Conservation (phyloP, 192 early-diverging fungal species). For the Tieghemiomyces parasiticus region DNA sequence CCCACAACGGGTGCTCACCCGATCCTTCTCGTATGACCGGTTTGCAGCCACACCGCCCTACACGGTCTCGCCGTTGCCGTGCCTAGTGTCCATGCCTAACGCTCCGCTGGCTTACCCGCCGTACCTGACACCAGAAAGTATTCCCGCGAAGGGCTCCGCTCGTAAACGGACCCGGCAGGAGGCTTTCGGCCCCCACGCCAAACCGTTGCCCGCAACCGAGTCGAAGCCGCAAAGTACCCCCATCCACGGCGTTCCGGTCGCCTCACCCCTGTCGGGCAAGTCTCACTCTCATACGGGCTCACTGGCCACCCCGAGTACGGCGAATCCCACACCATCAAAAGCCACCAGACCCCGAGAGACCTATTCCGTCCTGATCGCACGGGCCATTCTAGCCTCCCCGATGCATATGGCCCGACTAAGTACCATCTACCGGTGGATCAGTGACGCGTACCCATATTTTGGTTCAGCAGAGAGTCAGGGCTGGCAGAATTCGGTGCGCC, state of each 20-base stretch:
- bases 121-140: no score
- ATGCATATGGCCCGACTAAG: neutral
- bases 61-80: no score
- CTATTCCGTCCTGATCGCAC: conserved; percentile 7
- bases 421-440: conserved; percentile 11
- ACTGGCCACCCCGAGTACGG: neutral
- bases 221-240: neutral
- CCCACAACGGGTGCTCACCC: neutral
- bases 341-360: conserved; percentile 1
- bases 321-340: neutral
- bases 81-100: no score
- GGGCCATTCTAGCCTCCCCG: conserved; percentile 7
- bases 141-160: no score
- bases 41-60: no score
- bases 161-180: neutral
- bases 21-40: no score
- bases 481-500: conserved; percentile 13
- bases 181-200: neutral
- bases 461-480: conserved; percentile 1
- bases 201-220: neutral
- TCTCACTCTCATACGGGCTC: no score
- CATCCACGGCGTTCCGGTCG: neutral
- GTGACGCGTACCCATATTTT: conserved; percentile 9
- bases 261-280: no score
- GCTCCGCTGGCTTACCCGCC: no score